phyloP scores from a whole-genome alignment of 306 rosid genomes.

The Vigna hirtella region DNA sequence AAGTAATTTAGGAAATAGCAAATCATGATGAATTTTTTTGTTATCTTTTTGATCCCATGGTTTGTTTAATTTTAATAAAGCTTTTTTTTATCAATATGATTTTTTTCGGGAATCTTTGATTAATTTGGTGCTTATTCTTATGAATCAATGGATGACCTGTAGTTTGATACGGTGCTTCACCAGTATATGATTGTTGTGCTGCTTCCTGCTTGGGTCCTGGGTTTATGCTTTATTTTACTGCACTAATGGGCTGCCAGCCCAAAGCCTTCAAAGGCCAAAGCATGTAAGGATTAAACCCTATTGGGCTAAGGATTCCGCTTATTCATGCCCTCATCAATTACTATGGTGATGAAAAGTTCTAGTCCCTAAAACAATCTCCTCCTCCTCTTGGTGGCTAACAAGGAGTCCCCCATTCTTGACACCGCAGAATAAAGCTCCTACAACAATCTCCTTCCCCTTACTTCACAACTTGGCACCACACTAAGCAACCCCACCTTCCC shows the following conservation, averaged over 20 bases:
- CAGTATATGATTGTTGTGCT: constrained; percentile 34
- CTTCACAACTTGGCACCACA: too few relatives aligned
- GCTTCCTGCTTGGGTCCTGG: constrained; percentile 27
- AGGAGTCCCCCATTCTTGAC: too few relatives aligned
- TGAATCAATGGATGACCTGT: neutral
- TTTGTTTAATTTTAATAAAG: neutral
- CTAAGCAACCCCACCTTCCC: too few relatives aligned
- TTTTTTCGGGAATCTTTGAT: neutral
- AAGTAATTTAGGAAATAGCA: neutral
- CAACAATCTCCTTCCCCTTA: too few relatives aligned
- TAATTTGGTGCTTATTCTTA: neutral
- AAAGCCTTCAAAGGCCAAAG: too few relatives aligned
- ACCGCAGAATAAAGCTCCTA: too few relatives aligned
- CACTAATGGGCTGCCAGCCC: neutral
- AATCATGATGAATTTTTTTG: neutral
- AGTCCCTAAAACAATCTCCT: too few relatives aligned
- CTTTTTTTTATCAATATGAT: neutral
- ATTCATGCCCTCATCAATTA: too few relatives aligned
- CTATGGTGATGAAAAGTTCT: too few relatives aligned
- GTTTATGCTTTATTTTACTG: constrained; percentile 22
- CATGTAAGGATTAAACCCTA: too few relatives aligned
- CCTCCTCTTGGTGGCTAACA: too few relatives aligned
- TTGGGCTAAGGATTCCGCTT: too few relatives aligned
- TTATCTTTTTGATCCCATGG: neutral
- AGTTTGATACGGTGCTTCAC: constrained; percentile 19